Base-by-base conservation (phyloP, 345 rosid genomes). In the Corymbia maculata region DNA sequence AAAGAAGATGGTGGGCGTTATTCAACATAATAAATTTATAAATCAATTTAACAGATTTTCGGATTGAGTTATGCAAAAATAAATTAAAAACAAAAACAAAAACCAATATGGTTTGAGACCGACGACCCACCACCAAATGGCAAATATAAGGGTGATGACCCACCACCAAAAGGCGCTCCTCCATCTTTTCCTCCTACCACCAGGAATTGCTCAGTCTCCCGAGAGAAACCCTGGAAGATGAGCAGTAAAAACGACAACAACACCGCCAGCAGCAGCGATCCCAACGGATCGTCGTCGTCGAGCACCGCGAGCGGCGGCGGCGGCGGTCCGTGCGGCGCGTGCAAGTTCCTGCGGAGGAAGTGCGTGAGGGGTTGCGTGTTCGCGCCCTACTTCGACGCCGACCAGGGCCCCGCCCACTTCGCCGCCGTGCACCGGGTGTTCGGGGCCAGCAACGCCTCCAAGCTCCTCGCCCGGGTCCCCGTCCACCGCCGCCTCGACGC, bases 381-480 rank as follows among this genome's bases (percentile, higher is more conserved):
- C 87, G 98, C 98, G 52, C 99, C 99, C 4, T 95, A 97, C 75
- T 97, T 96, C 86, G 98, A 96, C 90, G 90, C 99, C 42, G 99
- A 97, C 52, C 98, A 97, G 90, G 99, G 98, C 19, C 90, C 96
- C 9, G 68, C 96, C 45, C 94, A 93, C 84, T 96, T 97, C 86
- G 99, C 99, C 5, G 98, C 97, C 1, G 98, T 96, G n/a, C 99
- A 95, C 90, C 96, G 94, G 91, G 96, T 96, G 36, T 96, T 96
- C 88, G 99, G 99, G 14, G 99, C 99, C 3, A 97, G 99, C 91
- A 97, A 97, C 89, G 96, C 96, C 13, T 94, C 99, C 24, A 96
- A 97, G 93, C 93, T 97, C 85, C 96, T 97, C 89, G 55, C 84
- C 36, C 92, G 93, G 50, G 86, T 96, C 79, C 99, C 99, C 30